Base-by-base conservation (phyloP, 768 basidiomycete species). In the Cystofilobasidium bisporidii region DNA sequence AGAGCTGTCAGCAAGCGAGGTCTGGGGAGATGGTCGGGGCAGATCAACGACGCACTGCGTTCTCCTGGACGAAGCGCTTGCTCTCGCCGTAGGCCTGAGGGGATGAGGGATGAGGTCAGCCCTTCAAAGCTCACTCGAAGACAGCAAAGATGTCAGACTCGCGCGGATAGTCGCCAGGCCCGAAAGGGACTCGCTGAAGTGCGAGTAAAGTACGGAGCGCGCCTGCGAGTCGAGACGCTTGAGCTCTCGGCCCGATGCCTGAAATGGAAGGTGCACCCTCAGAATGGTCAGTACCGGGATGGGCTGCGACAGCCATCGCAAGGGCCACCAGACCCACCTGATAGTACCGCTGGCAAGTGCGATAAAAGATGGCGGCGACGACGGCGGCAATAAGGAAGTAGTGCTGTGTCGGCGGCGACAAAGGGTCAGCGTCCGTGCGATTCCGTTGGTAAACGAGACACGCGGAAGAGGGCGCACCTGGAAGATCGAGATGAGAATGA, bases 201-300 rank as follows among this genome's bases (percentile, higher is more conserved):
- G 92, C 0, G 89, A 86, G 75, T 96, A 96, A 17, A 97, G 55
- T 20, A 47, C 24, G 5, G 40, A 45, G 20, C 91, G 85, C 36
- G 94, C 76, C 24, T 93, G 81, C 26, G 89, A 85, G 79, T 94
- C 90, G 43, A 68, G 36, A 15, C 67, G 38, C 61, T 93, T 94
- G 71, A 94, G 80, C 76, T 94, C 91, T 72, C 91, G 80, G 14
- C 91, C 88, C 75, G 87, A 41, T 86, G 81, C 33, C 89, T 85
- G 73, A 93, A 93, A 79, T n/a, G n/a, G n/a, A 91, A 93, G 24
- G 67, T 70, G 60, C n/a, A n/a, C n/a, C n/a, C n/a, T n/a, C n/a
- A n/a, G 73, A 67, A 3, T 20, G 41, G 18, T 14, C 41, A 15
- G 41, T n/a, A n/a, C n/a, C n/a, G n/a, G n/a, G n/a, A n/a, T n/a